phyloP scores from a whole-genome alignment of 176 grass and related monocot species.

The Lolium rigidum region DNA sequence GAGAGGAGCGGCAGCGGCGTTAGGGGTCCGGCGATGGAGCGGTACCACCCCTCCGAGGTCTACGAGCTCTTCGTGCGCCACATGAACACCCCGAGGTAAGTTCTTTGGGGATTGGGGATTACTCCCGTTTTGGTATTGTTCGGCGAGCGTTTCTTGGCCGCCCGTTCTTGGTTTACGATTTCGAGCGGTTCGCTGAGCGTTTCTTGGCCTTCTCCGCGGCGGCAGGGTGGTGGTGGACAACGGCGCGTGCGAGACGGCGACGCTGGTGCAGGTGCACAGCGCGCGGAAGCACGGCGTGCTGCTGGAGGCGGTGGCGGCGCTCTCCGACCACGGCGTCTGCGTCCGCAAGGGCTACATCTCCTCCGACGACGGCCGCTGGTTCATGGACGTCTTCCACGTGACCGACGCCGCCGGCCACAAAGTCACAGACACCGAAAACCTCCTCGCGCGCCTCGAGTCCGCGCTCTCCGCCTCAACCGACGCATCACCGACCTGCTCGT shows the following conservation, averaged over 20 bases:
- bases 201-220: no score
- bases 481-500: slow-evolving; percentile 17
- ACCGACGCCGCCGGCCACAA: slow-evolving; percentile 74
- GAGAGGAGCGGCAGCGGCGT: not conserved
- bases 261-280: slow-evolving; percentile 93
- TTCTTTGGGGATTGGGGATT: no score
- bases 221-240: slow-evolving; percentile 93
- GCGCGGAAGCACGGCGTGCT: slow-evolving; percentile 84
- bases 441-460: slow-evolving; percentile 62
- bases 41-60: slow-evolving; percentile 59
- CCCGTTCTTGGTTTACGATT: no score
- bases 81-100: slow-evolving; percentile 82
- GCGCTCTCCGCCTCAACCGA: slow-evolving; percentile 52
- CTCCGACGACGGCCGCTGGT: slow-evolving; percentile 93
- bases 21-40: slow-evolving; percentile 44
- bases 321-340: slow-evolving; percentile 81
- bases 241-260: slow-evolving; percentile 67
- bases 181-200: not conserved
- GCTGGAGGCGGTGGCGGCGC: slow-evolving; percentile 78
- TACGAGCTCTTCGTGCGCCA: slow-evolving; percentile 80
- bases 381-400: slow-evolving; percentile 99
- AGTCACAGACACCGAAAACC: slow-evolving; percentile 57
- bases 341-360: slow-evolving; percentile 97
- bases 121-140: no score
- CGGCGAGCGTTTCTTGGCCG: no score